Conservation (phyloP, 176 grass and related monocot genomes). For the Musa troglodytarum region DNA sequence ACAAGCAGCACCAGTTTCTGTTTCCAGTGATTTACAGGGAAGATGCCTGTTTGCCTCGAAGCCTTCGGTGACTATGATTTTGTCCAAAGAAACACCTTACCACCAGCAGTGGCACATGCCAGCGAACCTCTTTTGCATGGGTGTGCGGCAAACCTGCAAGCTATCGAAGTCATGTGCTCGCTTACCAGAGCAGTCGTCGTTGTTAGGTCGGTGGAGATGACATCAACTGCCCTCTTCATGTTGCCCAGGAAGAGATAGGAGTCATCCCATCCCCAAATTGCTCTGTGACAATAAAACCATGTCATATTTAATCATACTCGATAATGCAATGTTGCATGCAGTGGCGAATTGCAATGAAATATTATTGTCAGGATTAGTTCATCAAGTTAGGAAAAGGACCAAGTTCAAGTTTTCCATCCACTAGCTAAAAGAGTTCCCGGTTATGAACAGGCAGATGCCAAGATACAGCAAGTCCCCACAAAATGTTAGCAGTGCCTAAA, state of each 20-base stretch:
- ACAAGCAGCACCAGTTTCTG: too few species aligned
- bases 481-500: too few species aligned
- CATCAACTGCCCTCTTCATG: slow-evolving; percentile 43
- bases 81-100: slow-evolving; percentile 49
- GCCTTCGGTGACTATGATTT: slow-evolving; percentile 1
- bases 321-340: background rate
- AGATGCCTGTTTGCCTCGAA: background rate
- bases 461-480: too few species aligned
- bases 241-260: slow-evolving; percentile 41
- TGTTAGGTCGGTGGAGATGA: slow-evolving; percentile 27
- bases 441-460: too few species aligned
- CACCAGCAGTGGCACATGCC: slow-evolving; percentile 31
- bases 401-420: too few species aligned
- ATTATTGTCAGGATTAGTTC: too few species aligned
- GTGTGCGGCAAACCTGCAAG: slow-evolving; percentile 36
- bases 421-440: too few species aligned
- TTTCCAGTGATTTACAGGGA: too few species aligned
- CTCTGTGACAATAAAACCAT: slow-evolving; percentile 27
- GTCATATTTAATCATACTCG: background rate
- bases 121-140: slow-evolving; percentile 36
- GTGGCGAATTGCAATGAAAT: background rate
- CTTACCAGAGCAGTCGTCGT: slow-evolving; percentile 17
- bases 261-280: slow-evolving; percentile 63
- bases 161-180: slow-evolving; percentile 40
- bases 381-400: too few species aligned